Percentiles rank a stretch among this genome's conserved stretches.
These are phyloP conservation scores for Purpureocillium takamizusanense DNA, from an alignment of 2,329 filamentous ascomycete genomes.

Conservation along the genomic window DNA sequence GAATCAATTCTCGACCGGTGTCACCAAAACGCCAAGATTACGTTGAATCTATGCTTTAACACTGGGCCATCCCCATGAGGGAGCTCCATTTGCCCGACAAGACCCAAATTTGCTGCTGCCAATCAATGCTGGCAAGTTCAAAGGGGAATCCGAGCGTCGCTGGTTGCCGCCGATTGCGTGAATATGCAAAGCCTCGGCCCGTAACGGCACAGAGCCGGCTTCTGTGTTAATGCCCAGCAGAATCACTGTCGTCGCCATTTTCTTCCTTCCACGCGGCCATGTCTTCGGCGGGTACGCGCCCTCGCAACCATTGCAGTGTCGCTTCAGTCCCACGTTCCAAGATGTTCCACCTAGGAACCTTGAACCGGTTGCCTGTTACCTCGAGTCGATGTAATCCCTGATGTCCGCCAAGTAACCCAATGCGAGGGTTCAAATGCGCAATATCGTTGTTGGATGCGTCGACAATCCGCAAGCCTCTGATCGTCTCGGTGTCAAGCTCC, in stretches of 20 bases:
- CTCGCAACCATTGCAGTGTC: conserved; percentile 70
- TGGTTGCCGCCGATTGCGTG: too few species aligned
- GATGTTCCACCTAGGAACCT: conserved; percentile 76
- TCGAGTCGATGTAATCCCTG: conserved; percentile 58
- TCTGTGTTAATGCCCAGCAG: too few species aligned
- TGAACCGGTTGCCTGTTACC: conserved; percentile 77
- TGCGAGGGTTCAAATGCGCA: conserved; percentile 65
- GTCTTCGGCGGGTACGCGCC: conserved; percentile 58
- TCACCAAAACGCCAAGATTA: too few species aligned
- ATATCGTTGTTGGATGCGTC: conserved; percentile 84
- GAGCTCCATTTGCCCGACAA: too few species aligned
- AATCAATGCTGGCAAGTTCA: too few species aligned
- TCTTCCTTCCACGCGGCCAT: conserved; percentile 46
- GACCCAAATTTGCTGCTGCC: too few species aligned
- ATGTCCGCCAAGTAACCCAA: conserved; percentile 65
- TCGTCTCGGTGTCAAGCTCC: conserved; percentile 62
- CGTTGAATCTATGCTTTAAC: too few species aligned
- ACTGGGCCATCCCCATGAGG: too few species aligned
- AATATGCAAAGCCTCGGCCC: too few species aligned
- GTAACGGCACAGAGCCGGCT: too few species aligned
- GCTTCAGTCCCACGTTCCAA: conserved; percentile 83
- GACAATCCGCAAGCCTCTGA: conserved; percentile 65
- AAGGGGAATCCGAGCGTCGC: too few species aligned
- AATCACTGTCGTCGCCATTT: conserved; percentile 26
- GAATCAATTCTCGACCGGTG: too few species aligned